These are phyloP conservation scores for Neurospora sp. DNA, from an alignment of 495 filamentous ascomycete genomes.

Conservation along the genomic window DNA sequence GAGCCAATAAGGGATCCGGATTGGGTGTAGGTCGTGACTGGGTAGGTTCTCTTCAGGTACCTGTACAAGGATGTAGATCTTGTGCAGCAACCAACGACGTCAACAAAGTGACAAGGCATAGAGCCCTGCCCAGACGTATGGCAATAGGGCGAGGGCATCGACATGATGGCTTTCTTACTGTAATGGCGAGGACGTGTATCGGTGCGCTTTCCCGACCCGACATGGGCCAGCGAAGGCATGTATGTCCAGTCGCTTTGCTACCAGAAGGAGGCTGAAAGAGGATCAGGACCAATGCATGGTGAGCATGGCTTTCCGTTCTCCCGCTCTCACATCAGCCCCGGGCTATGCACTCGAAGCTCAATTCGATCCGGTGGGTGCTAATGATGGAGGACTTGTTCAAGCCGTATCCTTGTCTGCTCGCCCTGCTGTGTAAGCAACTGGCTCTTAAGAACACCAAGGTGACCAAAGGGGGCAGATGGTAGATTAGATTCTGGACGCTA, in stretches of 20 bases:
- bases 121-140: not conserved
- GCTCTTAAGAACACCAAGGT: not conserved
- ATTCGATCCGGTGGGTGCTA: not conserved
- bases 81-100: not conserved
- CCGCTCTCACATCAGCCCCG: not conserved
- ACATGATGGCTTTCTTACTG: not conserved
- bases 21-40: not conserved
- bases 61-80: not conserved
- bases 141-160: not conserved
- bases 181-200: not conserved
- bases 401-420: not conserved
- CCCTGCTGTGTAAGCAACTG: not conserved
- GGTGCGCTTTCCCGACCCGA: not conserved
- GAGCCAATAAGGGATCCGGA: not conserved
- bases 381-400: not conserved
- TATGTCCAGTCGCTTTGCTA: not conserved
- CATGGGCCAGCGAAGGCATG: not conserved
- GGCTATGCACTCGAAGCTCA: not conserved
- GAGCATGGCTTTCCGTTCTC: not conserved
- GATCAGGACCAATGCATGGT: not conserved
- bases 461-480: not conserved
- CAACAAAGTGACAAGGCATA: not conserved
- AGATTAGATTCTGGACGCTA: not conserved
- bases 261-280: not conserved
- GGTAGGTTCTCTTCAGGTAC: not conserved